Base-by-base conservation (phyloP, 2,329 filamentous ascomycete species). In the Pestalotiopsis sp. region DNA sequence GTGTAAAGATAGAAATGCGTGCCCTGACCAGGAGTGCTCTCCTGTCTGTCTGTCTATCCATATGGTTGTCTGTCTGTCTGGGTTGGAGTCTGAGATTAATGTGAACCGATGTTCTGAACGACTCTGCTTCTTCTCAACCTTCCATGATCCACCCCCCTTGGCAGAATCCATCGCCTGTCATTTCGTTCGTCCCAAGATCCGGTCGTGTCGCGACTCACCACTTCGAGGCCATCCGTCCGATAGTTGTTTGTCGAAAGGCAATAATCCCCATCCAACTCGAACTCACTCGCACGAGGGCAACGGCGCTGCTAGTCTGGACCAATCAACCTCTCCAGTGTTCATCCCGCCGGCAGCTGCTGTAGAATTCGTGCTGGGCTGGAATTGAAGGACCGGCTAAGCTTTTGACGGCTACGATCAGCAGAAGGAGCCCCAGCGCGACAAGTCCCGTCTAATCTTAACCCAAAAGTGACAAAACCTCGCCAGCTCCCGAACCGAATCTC, bases 391-490 rank as follows among this genome's bases (percentile, higher is more conserved):
- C 60, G 10, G 60, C 60, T 63, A 63, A 20, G 58, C 58, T 35
- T 24, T 39, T n/a, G 58, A 61, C 60, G 60, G 60, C 60, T 48
- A 63, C 60, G 60, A 63, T 63, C 60, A 63, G 24, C 60, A 22
- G 14, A 38, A 52, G 35, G 60, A 22, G 20, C 60, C 60, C 38
- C 20, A 10, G n/a, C 10, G 40, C 60, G 40, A 48, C 60, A 63
- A 63, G 60, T 63, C 60, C 60, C 60, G 60, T 63, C 60, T 63
- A 63, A 63, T 63, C 60, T 63, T 63, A 63, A 52, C 60, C 60
- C 60, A 63, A 48, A 35, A 63, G 60, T 61, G 58, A 24, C 60
- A 48, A 44, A 63, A 58, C 60, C 38, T 63, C 60, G 60, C 60
- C 35, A 30, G 39, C 39, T 48, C 40, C 60, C 60, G 60, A 52